Evolutionary conservation across 495 filamentous ascomycete genomes (phyloP), one percentile per base, ranked within the genome.

Genomic region (Evernia prunastri): DNA sequence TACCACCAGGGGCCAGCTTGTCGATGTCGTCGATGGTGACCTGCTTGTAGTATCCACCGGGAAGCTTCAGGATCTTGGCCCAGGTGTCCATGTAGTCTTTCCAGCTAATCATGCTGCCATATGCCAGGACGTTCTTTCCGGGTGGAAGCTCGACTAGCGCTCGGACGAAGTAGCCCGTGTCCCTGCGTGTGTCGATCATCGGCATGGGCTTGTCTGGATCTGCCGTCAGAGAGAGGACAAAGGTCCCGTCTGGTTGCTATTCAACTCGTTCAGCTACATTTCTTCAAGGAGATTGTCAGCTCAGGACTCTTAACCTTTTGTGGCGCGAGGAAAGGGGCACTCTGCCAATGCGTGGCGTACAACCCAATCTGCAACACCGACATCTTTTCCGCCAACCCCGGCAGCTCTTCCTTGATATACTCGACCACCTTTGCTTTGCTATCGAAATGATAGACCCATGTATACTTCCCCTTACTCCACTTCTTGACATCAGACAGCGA

Each of bases 191-290:
- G 42, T 45, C 42, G 18, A 43, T 43, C 40, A 43, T 43, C 10
- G 42, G 42, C 42, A 45, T 45, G 10, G 42, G 42, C 42, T 45
- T 45, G 42, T 45, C 42, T 45, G 42, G 42, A 45, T 45, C 42
- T 9, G 42, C 42, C 18, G 20, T 45, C 7, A 23, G 42, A n/a
- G 42, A 45, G 20, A 45, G 42, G 42, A 45, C 42, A 8, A 23
- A 45, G 5, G 42, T n/a, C 20, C 42, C 42, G 10, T 45, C 20
- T 20, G 20, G 20, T 45, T 45, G 42, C 42, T 45, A 45, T 9
- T 18, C 20, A 45, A 20, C 42, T n/a, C 42, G 11, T 45, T 23
- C 20, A 23, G 42, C 42, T 23, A 2, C 10, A 5, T n/a, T 23
- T 7, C 17, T 3, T 18, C 18, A 15, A 9, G 7, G 20, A 45